Conservation (phyloP, 305 asterid species). For the Caryopteris hybrid region DNA sequence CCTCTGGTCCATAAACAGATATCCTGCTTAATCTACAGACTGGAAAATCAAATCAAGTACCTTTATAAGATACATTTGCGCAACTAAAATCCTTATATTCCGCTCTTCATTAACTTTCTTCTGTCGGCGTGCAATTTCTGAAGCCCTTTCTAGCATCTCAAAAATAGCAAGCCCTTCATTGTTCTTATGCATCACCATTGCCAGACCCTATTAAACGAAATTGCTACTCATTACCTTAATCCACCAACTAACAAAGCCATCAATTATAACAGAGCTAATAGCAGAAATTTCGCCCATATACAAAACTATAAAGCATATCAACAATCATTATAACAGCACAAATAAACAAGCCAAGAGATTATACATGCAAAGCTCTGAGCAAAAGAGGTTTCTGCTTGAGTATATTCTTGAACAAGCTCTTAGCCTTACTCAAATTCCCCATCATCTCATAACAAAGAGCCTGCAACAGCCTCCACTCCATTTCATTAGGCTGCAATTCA, state of each 20-base stretch:
- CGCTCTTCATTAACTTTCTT: slow-evolving; percentile 70
- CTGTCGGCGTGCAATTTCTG: slow-evolving; percentile 51
- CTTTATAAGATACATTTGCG: slow-evolving; percentile 88
- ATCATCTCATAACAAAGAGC: slow-evolving; percentile 87
- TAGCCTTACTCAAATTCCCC: slow-evolving; percentile 75
- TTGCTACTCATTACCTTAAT: background rate
- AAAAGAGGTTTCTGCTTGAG: slow-evolving; percentile 73
- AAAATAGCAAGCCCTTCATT: slow-evolving; percentile 77
- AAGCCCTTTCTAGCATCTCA: slow-evolving; percentile 71
- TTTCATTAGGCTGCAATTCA: slow-evolving; percentile 59
- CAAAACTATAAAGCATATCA: background rate
- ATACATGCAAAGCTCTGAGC: slow-evolving; percentile 93
- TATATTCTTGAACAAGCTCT: slow-evolving; percentile 62
- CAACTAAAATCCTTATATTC: slow-evolving; percentile 67
- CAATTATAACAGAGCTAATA: background rate
- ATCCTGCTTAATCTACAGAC: slow-evolving; percentile 1
- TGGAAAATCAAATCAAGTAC: slow-evolving; percentile 20
- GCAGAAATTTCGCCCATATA: background rate
- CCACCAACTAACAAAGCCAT: background rate
- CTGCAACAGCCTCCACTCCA: slow-evolving; percentile 94
- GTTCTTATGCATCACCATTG: slow-evolving; percentile 93
- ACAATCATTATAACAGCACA: background rate
- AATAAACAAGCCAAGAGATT: slow-evolving; percentile 12
- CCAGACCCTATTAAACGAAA: slow-evolving; percentile 55
- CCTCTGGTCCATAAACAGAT: background rate